Percentiles rank a stretch among this genome's conserved stretches.
phyloP scores from a whole-genome alignment of 1,284 basidiomycete genomes.

The Cryptococcus wingfieldii region DNA sequence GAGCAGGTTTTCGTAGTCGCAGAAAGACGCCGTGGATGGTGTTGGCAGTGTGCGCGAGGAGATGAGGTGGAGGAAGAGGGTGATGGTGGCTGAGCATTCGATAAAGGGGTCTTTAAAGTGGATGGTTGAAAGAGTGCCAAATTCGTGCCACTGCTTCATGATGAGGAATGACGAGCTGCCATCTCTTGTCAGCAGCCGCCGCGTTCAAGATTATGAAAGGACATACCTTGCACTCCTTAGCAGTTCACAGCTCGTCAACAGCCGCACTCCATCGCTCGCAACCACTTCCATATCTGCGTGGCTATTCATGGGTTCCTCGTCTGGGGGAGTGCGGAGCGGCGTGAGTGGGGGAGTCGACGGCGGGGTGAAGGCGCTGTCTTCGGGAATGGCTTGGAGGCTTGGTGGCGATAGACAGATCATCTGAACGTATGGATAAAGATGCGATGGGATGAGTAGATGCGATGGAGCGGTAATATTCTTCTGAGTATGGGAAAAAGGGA shows the following conservation, averaged over 20 bases:
- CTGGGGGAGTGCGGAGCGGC: not conserved
- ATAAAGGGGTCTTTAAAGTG: constrained; percentile 4
- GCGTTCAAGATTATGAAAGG: not conserved
- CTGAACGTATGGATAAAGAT: not conserved
- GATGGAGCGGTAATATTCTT: not conserved
- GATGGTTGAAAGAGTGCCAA: not conserved
- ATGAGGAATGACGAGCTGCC: not conserved
- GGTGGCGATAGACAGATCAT: not conserved
- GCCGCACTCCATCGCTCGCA: not conserved
- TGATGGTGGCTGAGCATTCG: constrained; percentile 7
- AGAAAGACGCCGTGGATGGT: constrained; percentile 1
- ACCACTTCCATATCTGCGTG: not conserved
- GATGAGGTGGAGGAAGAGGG: constrained; percentile 10
- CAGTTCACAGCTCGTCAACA: not conserved
- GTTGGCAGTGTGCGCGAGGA: constrained; percentile 5
- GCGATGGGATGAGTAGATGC: not conserved
- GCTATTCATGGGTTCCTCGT: no score
- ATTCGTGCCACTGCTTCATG: constrained; percentile 1
- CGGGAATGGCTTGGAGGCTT: constrained; percentile 4
- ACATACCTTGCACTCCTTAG: not conserved
- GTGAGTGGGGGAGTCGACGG: not conserved
- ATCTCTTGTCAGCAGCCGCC: not conserved
- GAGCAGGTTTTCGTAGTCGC: constrained; percentile 6
- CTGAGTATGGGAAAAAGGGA: not conserved
- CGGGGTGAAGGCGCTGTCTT: not conserved